Base-by-base conservation (phyloP, 176 grass and related monocot genomes). In the Avena sativa region DNA sequence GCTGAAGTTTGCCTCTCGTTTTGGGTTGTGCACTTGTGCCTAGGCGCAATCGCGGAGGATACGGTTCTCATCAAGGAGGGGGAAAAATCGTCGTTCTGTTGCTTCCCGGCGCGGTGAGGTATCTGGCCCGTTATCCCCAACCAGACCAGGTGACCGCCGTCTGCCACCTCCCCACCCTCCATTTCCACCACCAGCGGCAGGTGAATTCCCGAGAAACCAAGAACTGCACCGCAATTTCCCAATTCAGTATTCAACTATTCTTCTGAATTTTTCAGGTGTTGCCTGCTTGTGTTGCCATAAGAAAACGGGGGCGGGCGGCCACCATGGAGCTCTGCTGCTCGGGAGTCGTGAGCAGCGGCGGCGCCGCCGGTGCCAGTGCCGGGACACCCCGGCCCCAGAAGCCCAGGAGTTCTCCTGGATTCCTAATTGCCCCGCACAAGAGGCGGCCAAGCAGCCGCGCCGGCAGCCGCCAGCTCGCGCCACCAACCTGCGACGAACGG, bases 291-390 rank as follows among this genome's bases (percentile, higher is more conserved):
- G n/a, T 25, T 20, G 63, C 69, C 61, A 21, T 50, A 36, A 58
- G 83, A 65, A 21, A 57, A 76, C 74, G 36, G 44, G 12, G 7
- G 51, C 20, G 13, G 63, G 57, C 21, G 63, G 82, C 28, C 11
- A 20, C 78, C 43, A 87, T 90, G 87, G 91, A 87, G 62, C 88
- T 90, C 46, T 87, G 84, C 88, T 92, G 80, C 88, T 90, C 91
- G 4, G 79, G 87, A 5, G 83, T 92, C 66, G 58, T 62, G 32
- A 83, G 79, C 73, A 59, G 81, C 82, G 47, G 47, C 56, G 71
- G 46, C 48, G 85, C 25, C 48, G 63, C 52, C 44, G 43, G 14
- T 15, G 36, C 52, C 44, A 20, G 14, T 15, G 36, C 73, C 25
- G 74, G 74, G 50, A 36, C 50, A 19, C 38, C 55, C 44, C 85